These are phyloP conservation scores for Scutellaria minor DNA, from an alignment of 257 asterid species.

Conservation along the genomic window DNA sequence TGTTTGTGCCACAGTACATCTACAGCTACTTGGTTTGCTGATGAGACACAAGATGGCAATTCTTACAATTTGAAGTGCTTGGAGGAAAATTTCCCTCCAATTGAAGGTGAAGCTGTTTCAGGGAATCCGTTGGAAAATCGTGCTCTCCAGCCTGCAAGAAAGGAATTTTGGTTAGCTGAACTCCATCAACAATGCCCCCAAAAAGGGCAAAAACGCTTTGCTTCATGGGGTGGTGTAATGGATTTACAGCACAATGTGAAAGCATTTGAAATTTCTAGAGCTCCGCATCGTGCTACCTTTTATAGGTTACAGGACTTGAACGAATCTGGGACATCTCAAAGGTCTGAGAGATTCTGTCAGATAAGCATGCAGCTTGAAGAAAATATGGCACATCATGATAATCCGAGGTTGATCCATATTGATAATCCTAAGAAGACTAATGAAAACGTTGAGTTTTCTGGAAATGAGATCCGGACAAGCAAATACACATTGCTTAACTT, in stretches of 20 bases:
- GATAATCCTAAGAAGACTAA: conserved; percentile 83
- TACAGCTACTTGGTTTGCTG: conserved; percentile 44
- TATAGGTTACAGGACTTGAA: conserved; percentile 50
- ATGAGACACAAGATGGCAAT: conserved; percentile 37
- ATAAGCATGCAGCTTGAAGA: conserved; percentile 86
- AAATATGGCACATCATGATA: conserved; percentile 57
- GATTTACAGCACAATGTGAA: conserved; percentile 55
- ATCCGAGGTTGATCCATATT: conserved; percentile 83
- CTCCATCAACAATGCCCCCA: conserved; percentile 54
- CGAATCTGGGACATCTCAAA: conserved; percentile 43
- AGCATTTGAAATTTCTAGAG: conserved; percentile 61
- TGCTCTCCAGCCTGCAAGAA: conserved; percentile 35
- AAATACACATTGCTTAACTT: conserved; percentile 83
- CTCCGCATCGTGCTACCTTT: conserved; percentile 41
- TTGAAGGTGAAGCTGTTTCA: conserved; percentile 35
- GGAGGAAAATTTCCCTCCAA: conserved; percentile 34
- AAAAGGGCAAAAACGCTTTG: conserved; percentile 63
- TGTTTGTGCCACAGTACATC: conserved; percentile 39
- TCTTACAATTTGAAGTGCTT: conserved; percentile 43
- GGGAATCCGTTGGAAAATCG: conserved; percentile 29
- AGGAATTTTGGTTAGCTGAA: conserved; percentile 51
- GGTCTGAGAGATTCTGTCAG: conserved; percentile 67
- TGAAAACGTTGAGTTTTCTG: conserved; percentile 65
- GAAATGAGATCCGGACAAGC: conserved; percentile 97
- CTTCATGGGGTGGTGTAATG: conserved; percentile 92